Evolutionary conservation across 306 rosid genomes (phyloP).

Genomic region (Neltuma alba): DNA sequence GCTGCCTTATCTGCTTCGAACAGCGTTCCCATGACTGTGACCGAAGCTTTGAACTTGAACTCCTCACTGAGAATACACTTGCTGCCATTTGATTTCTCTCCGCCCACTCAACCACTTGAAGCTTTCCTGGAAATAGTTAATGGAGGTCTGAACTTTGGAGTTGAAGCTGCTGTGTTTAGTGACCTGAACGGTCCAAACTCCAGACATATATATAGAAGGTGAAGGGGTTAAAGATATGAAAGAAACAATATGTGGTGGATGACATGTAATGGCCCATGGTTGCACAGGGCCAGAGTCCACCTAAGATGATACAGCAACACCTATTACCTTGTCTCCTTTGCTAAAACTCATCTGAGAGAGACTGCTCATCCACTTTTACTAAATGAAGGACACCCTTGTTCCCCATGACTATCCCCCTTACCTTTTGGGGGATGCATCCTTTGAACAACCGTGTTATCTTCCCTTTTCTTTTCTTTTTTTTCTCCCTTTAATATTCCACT

Average conservation of each 20-base stretch:
- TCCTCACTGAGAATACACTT: conserved; percentile 51
- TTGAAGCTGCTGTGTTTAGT: conserved; percentile 22
- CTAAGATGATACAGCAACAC: conserved; percentile 47
- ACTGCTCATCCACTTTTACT: conserved; percentile 56
- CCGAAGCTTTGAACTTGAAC: conserved; percentile 59
- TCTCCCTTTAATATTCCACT: neutral
- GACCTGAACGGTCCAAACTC: conserved; percentile 31
- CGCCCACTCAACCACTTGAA: neutral
- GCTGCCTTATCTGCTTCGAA: conserved; percentile 80
- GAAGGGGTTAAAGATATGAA: conserved; percentile 43
- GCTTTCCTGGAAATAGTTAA: conserved; percentile 6
- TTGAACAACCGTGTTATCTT: conserved; percentile 31
- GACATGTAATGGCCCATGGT: conserved; percentile 51
- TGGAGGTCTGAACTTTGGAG: neutral
- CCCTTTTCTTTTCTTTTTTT: no score
- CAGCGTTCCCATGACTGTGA: conserved; percentile 56
- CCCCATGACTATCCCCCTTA: conserved; percentile 31
- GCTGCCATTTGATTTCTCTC: conserved; percentile 47
- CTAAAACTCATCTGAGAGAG: conserved; percentile 53
- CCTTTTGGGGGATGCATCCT: conserved; percentile 25
- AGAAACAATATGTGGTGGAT: conserved; percentile 63
- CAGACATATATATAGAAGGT: conserved; percentile 25
- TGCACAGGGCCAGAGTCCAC: conserved; percentile 41
- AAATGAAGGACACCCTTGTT: conserved; percentile 50
- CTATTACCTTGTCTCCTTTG: conserved; percentile 50